Percentiles rank a stretch among this genome's conserved stretches.
Conservation (phyloP, 1,284 basidiomycete genomes). For the Irpex rosettiformis region DNA sequence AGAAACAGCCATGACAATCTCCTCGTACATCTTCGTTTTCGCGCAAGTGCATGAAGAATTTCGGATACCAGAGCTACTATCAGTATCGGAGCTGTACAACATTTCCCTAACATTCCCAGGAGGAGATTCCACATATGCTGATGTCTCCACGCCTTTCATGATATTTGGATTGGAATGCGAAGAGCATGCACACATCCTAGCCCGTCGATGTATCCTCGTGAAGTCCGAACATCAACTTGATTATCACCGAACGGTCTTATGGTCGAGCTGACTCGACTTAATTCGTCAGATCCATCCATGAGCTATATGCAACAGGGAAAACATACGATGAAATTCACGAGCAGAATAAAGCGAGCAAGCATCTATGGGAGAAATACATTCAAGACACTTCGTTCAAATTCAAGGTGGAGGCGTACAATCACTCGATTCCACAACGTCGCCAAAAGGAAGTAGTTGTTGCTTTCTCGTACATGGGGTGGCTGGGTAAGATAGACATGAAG, state of each 20-base stretch:
- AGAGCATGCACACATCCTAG: conserved; percentile 71
- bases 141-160: conserved; percentile 71
- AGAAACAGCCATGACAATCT: conserved; percentile 28
- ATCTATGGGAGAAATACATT: conserved; percentile 60
- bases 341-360: conserved; percentile 42
- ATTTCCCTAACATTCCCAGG: conserved; percentile 51
- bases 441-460: conserved; percentile 73
- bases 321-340: conserved; percentile 72
- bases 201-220: conserved; percentile 79
- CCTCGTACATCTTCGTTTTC: conserved; percentile 68
- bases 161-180: conserved; percentile 68
- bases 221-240: conserved; percentile 48
- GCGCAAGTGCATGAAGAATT: conserved; percentile 81
- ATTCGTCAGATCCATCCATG: conserved; percentile 63
- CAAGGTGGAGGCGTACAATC: conserved; percentile 74
- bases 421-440: conserved; percentile 63
- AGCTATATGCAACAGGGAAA: conserved; percentile 69
- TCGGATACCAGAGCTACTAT: conserved; percentile 75
- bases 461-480: conserved; percentile 84
- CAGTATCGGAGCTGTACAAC: conserved; percentile 63
- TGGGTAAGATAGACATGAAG: conserved; percentile 83
- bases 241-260: background rate
- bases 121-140: conserved; percentile 28
- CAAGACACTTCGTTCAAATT: conserved; percentile 78
- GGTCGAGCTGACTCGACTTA: conserved; percentile 11